A percentile compares a stretch with the other conserved stretches of the same genome.
Conservation (phyloP, 1,139 yeast genomes). For the Candida sanyaensis region DNA sequence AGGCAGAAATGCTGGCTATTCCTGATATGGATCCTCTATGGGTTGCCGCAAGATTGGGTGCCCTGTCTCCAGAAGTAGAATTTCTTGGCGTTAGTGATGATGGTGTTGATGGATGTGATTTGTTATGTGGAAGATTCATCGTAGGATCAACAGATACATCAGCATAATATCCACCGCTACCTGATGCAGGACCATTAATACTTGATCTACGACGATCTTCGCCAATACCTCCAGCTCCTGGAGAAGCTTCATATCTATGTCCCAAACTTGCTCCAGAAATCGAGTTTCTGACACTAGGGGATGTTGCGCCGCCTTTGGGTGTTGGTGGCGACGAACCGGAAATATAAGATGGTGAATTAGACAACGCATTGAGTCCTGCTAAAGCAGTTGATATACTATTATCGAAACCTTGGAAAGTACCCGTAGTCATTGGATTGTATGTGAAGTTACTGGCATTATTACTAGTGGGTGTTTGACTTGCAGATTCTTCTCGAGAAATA, state of each 20-base stretch:
- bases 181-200: constrained; percentile 28
- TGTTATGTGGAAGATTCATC: constrained; percentile 50
- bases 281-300: constrained; percentile 4
- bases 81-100: constrained; percentile 40
- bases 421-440: constrained; percentile 38
- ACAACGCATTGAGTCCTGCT: constrained; percentile 49
- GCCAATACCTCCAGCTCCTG: constrained; percentile 24
- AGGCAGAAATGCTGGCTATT: constrained; percentile 9
- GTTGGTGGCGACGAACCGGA: constrained; percentile 33
- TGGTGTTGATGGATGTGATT: constrained; percentile 38
- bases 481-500: constrained; percentile 1
- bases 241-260: constrained; percentile 14
- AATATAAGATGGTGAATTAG: constrained; percentile 37
- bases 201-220: constrained; percentile 38
- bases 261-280: constrained; percentile 8
- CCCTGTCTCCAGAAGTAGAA: constrained; percentile 24
- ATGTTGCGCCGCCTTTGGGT: neutral
- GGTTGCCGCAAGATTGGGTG: neutral
- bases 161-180: constrained; percentile 48
- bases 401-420: constrained; percentile 47
- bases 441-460: constrained; percentile 18
- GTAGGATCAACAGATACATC: constrained; percentile 50
- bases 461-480: constrained; percentile 1
- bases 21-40: constrained; percentile 6
- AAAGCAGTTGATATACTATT: constrained; percentile 45